A percentile compares a stretch with the other conserved stretches of the same genome.
Conservation (phyloP, 2,329 filamentous ascomycete genomes). For the Pestalotiopsis sp. region DNA sequence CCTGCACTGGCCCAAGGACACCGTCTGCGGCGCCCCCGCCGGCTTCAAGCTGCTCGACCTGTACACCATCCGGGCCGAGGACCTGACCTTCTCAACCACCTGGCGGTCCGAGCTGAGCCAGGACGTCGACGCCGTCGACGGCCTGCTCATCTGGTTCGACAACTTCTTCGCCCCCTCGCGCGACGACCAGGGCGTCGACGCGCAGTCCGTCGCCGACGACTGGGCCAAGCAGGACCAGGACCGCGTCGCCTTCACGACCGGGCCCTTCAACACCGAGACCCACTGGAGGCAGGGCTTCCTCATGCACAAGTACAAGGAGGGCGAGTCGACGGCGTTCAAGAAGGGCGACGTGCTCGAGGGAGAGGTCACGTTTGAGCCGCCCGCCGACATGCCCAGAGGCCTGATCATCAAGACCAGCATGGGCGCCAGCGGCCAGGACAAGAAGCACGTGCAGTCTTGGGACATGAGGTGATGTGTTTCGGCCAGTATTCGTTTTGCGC, state of each 20-base stretch:
- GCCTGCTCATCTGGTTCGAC: conserved; percentile 91
- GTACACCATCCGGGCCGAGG: conserved; percentile 68
- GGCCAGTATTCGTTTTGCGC: neutral
- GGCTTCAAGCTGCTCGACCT: conserved; percentile 77
- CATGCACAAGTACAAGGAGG: conserved; percentile 56
- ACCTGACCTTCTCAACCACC: conserved; percentile 72
- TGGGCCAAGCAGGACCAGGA: conserved; percentile 60
- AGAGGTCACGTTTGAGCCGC: conserved; percentile 68
- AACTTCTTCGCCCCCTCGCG: conserved; percentile 78
- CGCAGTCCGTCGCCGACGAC: conserved; percentile 55
- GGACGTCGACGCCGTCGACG: conserved; percentile 73
- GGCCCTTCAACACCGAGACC: conserved; percentile 72
- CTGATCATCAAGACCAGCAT: conserved; percentile 66
- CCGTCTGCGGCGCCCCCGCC: conserved; percentile 58
- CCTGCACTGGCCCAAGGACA: conserved; percentile 63
- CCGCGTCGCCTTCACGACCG: conserved; percentile 84
- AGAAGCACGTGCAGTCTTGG: conserved; percentile 46
- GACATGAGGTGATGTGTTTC: conserved; percentile 18
- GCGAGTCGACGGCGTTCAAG: conserved; percentile 48
- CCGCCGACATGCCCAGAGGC: conserved; percentile 67
- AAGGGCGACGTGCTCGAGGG: conserved; percentile 63
- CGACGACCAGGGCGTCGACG: conserved; percentile 43
- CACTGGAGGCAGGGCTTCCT: conserved; percentile 90
- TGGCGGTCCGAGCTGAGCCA: conserved; percentile 64
- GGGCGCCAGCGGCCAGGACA: conserved; percentile 44